Evolutionary conservation across 2,329 filamentous ascomycete species (phyloP).

Genomic region (Epichloe baconii): DNA sequence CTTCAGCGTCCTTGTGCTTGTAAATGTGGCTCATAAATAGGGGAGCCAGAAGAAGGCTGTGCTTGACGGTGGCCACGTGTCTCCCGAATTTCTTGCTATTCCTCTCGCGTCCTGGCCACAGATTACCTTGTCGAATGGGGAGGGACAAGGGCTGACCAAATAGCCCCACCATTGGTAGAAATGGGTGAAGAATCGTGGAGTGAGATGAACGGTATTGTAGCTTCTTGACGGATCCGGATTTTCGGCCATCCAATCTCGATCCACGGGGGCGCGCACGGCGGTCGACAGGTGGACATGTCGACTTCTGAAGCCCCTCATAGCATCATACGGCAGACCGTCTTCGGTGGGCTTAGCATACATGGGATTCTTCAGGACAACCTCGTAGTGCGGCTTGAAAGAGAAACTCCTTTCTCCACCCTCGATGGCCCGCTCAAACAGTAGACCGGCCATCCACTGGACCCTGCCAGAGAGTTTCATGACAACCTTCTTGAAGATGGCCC

Average conservation of each 20-base stretch:
- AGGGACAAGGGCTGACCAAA: slow-evolving; percentile 92
- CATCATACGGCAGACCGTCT: slow-evolving; percentile 57
- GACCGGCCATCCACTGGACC: slow-evolving; percentile 80
- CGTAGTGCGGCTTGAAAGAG: slow-evolving; percentile 83
- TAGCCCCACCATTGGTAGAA: slow-evolving; percentile 96
- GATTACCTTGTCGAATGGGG: slow-evolving; percentile 77
- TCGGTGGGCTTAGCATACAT: slow-evolving; percentile 52
- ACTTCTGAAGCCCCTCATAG: slow-evolving; percentile 92
- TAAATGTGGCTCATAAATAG: slow-evolving; percentile 95
- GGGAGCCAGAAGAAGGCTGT: slow-evolving; percentile 82
- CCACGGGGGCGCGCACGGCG: slow-evolving; percentile 73
- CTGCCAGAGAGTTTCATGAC: slow-evolving; percentile 97
- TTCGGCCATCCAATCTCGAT: slow-evolving; percentile 72
- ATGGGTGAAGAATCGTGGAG: slow-evolving; percentile 92
- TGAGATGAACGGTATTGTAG: slow-evolving; percentile 93
- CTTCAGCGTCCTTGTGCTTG: slow-evolving; percentile 92
- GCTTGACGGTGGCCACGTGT: slow-evolving; percentile 97
- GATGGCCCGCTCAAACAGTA: slow-evolving; percentile 83
- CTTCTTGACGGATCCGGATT: slow-evolving; percentile 68
- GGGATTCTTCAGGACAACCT: slow-evolving; percentile 75
- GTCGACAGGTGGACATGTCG: slow-evolving; percentile 94
- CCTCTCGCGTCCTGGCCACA: slow-evolving; percentile 90
- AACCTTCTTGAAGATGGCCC: slow-evolving; percentile 92
- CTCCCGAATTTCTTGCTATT: slow-evolving; percentile 97
- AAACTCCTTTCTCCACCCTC: slow-evolving; percentile 64